A percentile compares a stretch with the other conserved stretches of the same genome.
phyloP scores from a whole-genome alignment of 2,329 filamentous ascomycete species.

The Ceratocystiopsis sp. region DNA sequence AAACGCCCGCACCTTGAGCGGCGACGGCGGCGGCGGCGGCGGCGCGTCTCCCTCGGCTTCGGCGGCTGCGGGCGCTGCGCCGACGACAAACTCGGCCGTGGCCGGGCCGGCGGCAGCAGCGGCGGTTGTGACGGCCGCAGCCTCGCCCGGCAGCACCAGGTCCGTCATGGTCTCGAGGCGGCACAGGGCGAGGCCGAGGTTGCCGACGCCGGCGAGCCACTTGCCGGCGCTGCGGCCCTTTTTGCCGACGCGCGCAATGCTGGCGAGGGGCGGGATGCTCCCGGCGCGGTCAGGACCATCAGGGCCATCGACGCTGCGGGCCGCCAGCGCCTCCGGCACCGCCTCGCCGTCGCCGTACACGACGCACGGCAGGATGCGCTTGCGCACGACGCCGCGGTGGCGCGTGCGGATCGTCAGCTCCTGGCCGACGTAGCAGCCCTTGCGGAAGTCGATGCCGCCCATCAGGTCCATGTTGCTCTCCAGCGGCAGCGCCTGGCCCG shows the following conservation, averaged over 20 bases:
- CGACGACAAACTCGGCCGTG: conserved; percentile 43
- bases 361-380: conserved; percentile 68
- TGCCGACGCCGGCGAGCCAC: conserved; percentile 58
- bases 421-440: conserved; percentile 94
- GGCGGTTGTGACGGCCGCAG: conserved; percentile 44
- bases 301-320: conserved; percentile 2
- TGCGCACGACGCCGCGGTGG: conserved; percentile 84
- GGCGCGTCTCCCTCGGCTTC: conserved; percentile 13
- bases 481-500: conserved; percentile 59
- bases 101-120: conserved; percentile 41
- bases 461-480: conserved; percentile 82
- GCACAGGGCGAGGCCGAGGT: conserved; percentile 74
- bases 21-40: conserved; percentile 26
- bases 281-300: no score
- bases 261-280: conserved; percentile 26
- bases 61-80: conserved; percentile 16
- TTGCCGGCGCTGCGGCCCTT: conserved; percentile 61
- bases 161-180: conserved; percentile 84
- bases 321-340: conserved; percentile 23
- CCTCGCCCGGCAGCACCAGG: conserved; percentile 47
- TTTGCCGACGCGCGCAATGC: conserved; percentile 33
- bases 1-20: conserved; percentile 56
- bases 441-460: conserved; percentile 76
- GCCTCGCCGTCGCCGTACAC: conserved; percentile 39
- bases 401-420: conserved; percentile 91